Percentiles rank a stretch among this genome's conserved stretches.
These are phyloP conservation scores for Fibroporia radiculosa DNA, from an alignment of 768 basidiomycete genomes.

Conservation along the genomic window DNA sequence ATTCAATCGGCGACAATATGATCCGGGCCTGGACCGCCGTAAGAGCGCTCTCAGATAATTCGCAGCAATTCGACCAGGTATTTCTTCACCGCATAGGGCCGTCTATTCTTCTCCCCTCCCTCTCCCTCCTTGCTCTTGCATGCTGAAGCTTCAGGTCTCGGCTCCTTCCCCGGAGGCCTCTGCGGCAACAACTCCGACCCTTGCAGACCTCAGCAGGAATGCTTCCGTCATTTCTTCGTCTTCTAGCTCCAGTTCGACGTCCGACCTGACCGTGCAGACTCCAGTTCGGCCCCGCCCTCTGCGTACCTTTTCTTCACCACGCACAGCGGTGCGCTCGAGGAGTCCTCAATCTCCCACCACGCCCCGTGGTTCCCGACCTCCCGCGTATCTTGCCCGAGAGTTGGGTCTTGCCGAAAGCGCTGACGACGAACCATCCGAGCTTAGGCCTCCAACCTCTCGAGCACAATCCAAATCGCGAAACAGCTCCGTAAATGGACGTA, in stretches of 20 bases:
- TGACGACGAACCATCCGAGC: constrained; percentile 12
- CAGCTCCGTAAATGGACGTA: constrained; percentile 36
- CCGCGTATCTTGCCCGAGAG: constrained; percentile 53
- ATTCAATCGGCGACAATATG: constrained; percentile 4
- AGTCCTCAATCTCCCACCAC: constrained; percentile 40
- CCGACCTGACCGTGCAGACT: constrained; percentile 32
- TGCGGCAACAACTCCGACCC: constrained; percentile 26
- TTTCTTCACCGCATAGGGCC: not conserved
- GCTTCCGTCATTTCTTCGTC: constrained; percentile 68
- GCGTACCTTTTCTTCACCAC: constrained; percentile 56
- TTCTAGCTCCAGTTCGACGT: constrained; percentile 46
- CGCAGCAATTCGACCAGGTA: constrained; percentile 3
- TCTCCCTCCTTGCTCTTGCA: constrained; percentile 17
- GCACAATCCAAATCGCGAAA: constrained; percentile 33
- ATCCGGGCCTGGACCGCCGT: constrained; percentile 4
- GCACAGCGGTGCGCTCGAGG: constrained; percentile 31
- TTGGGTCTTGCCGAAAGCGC: constrained; percentile 34
- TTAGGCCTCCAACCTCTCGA: constrained; percentile 20
- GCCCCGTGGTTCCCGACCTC: constrained; percentile 32
- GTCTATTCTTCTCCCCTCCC: constrained; percentile 5
- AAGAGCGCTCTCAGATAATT: not conserved
- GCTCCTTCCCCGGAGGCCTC: constrained; percentile 25
- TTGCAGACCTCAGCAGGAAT: constrained; percentile 68
- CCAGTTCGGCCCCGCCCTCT: constrained; percentile 43
- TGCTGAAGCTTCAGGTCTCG: constrained; percentile 30